Percentiles rank a stretch among this genome's conserved stretches.
phyloP scores from a whole-genome alignment of 2,329 filamentous ascomycete genomes.

The Arthrobotrys pseudoclavata region DNA sequence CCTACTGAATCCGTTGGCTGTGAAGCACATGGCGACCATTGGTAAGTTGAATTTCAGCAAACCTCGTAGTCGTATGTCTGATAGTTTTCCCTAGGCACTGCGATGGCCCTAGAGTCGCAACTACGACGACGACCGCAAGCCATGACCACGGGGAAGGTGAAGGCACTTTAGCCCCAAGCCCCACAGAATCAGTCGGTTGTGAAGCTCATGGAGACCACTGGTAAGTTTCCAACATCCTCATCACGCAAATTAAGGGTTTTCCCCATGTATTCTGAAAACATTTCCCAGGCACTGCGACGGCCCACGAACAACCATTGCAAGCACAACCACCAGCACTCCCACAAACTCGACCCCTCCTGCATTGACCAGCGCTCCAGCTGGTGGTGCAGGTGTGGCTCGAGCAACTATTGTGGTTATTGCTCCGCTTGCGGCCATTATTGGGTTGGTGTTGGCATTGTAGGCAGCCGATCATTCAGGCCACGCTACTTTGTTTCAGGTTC shows the following conservation, averaged over 20 bases:
- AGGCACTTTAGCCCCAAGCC: constrained; percentile 18
- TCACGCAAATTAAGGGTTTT: not conserved
- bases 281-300: constrained; percentile 15
- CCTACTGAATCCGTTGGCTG: constrained; percentile 19
- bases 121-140: not conserved
- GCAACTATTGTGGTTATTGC: constrained; percentile 19
- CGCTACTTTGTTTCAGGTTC: not conserved
- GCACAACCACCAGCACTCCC: not conserved
- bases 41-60: not conserved
- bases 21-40: constrained; percentile 24
- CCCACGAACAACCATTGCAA: constrained; percentile 7
- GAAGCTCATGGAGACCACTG: constrained; percentile 30
- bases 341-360: constrained; percentile 3
- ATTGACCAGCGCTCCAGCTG: constrained; percentile 13
- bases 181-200: constrained; percentile 13
- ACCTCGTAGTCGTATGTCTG: not conserved
- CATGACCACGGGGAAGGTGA: constrained; percentile 6
- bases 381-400: constrained; percentile 21
- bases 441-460: constrained; percentile 34
- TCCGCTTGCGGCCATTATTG: constrained; percentile 29
- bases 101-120: not conserved
- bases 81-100: constrained; percentile 20
- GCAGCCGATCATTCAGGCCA: constrained; percentile 13
- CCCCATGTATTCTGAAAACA: not conserved
- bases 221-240: not conserved